These are phyloP conservation scores for Trametes gibbosa DNA, from an alignment of 768 basidiomycete species.

Conservation along the genomic window DNA sequence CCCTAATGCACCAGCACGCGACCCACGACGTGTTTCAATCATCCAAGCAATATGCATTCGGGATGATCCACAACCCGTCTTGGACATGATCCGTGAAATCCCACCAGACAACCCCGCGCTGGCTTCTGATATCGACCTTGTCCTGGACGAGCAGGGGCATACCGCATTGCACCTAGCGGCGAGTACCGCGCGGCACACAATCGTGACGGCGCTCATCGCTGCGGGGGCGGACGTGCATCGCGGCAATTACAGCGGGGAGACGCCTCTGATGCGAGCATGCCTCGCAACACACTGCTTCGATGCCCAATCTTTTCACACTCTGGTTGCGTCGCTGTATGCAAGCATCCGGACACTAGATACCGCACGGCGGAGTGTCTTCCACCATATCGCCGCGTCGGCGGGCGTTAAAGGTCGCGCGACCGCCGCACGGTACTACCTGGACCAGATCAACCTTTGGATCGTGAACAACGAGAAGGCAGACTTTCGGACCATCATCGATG, in stretches of 20 bases:
- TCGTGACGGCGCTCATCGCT: slow-evolving; percentile 66
- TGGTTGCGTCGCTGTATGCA: slow-evolving; percentile 62
- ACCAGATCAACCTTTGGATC: slow-evolving; percentile 84
- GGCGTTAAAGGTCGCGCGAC: slow-evolving; percentile 86
- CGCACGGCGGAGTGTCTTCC: slow-evolving; percentile 79
- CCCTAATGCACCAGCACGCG: slow-evolving; percentile 44
- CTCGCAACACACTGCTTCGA: slow-evolving; percentile 87
- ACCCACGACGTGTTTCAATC: slow-evolving; percentile 58
- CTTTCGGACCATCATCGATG: slow-evolving; percentile 78
- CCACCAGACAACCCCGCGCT: slow-evolving; percentile 39
- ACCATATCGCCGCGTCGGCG: slow-evolving; percentile 88
- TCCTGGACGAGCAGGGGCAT: slow-evolving; percentile 93
- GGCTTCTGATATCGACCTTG: slow-evolving; percentile 64
- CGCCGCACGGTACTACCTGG: slow-evolving; percentile 87
- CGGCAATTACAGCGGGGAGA: slow-evolving; percentile 93
- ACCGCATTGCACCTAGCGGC: slow-evolving; percentile 93
- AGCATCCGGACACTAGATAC: slow-evolving; percentile 90
- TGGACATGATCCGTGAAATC: slow-evolving; percentile 66
- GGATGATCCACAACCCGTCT: slow-evolving; percentile 61
- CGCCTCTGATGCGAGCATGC: slow-evolving; percentile 88
- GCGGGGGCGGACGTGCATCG: slow-evolving; percentile 85
- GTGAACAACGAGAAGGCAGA: slow-evolving; percentile 73
- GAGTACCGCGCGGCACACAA: slow-evolving; percentile 70
- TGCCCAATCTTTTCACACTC: slow-evolving; percentile 63
- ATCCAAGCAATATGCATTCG: slow-evolving; percentile 64